Percentiles rank a stretch among this genome's conserved stretches.
These are phyloP conservation scores for Xylariaceae sp. DNA, from an alignment of 2,329 filamentous ascomycete species.

Conservation along the genomic window DNA sequence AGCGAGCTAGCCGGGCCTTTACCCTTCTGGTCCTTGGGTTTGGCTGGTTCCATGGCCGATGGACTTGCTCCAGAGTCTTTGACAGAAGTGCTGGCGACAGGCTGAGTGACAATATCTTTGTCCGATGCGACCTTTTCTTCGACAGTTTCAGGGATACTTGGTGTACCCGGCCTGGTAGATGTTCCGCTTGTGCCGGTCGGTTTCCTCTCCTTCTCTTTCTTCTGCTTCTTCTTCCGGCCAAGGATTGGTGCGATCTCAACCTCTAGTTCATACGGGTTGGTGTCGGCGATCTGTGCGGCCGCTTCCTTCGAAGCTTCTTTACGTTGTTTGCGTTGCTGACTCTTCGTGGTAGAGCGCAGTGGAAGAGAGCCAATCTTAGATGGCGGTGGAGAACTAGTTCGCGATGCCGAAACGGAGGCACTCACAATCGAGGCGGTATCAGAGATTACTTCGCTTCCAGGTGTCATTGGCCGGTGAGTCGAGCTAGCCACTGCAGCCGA, in stretches of 20 bases:
- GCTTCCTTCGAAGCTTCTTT: constrained; percentile 63
- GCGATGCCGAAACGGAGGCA: constrained; percentile 59
- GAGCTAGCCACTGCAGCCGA: constrained; percentile 29
- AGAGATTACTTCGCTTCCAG: constrained; percentile 67
- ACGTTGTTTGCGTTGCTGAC: constrained; percentile 70
- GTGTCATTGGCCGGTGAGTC: constrained; percentile 60
- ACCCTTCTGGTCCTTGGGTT: constrained; percentile 22
- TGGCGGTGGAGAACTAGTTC: constrained; percentile 65
- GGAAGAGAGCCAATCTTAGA: constrained; percentile 63
- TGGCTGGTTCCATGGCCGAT: constrained; percentile 19
- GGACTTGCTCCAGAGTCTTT: constrained; percentile 21
- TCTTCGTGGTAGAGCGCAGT: constrained; percentile 66
- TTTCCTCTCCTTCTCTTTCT: constrained; percentile 65
- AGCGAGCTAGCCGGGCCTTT: constrained; percentile 26
- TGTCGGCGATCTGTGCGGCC: constrained; percentile 47
- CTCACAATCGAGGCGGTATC: constrained; percentile 72
- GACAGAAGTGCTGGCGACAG: constrained; percentile 19
- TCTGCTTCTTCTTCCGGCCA: constrained; percentile 79
- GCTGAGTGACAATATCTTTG: constrained; percentile 25
- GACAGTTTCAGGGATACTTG: constrained; percentile 26
- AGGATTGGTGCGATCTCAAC: constrained; percentile 64
- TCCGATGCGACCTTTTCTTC: constrained; percentile 27
- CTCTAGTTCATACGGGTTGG: constrained; percentile 46
- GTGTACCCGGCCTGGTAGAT: constrained; percentile 30
- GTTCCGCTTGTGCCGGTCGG: constrained; percentile 28